Conservation (phyloP, 2,329 filamentous ascomycete species). For the Cercospora sesami region DNA sequence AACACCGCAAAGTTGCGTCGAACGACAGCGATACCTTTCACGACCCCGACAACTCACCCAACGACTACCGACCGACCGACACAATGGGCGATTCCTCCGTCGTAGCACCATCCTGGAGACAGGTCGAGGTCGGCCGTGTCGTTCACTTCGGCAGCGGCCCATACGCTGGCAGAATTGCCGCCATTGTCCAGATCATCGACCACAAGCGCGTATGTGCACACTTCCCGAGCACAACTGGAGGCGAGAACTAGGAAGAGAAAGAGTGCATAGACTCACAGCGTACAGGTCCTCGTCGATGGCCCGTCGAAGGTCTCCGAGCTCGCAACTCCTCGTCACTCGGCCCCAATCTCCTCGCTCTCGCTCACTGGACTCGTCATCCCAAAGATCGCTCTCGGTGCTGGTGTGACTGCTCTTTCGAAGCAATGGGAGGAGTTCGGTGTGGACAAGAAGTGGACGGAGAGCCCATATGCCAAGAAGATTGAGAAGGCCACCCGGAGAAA, state of each 20-base stretch:
- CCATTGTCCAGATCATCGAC: constrained; percentile 99
- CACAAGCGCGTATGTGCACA: constrained; percentile 92
- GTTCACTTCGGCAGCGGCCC: constrained; percentile 85
- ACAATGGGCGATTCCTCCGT: constrained; percentile 37
- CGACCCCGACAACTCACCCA: constrained; percentile 18
- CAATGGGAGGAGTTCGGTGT: constrained; percentile 89
- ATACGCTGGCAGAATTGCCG: constrained; percentile 80
- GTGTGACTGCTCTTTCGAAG: constrained; percentile 79
- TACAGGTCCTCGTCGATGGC: constrained; percentile 92
- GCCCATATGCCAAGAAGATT: constrained; percentile 92
- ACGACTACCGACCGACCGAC: constrained; percentile 24
- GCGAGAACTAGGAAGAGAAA: constrained; percentile 15
- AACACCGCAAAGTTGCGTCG: constrained; percentile 7
- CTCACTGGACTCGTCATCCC: constrained; percentile 87
- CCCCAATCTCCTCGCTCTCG: constrained; percentile 77
- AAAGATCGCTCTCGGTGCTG: constrained; percentile 80
- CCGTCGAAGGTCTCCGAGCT: constrained; percentile 78
- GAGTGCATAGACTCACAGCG: constrained; percentile 26
- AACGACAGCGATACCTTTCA: constrained; percentile 18
- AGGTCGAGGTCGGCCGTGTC: constrained; percentile 97
- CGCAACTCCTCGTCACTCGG: constrained; percentile 81
- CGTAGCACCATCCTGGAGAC: constrained; percentile 70
- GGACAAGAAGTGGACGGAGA: constrained; percentile 89
- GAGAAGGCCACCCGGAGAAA: constrained; percentile 82
- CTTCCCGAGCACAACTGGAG: constrained; percentile 9